Base-by-base conservation (phyloP, 805 yeast genomes). In the Peterozyma xylosa region DNA sequence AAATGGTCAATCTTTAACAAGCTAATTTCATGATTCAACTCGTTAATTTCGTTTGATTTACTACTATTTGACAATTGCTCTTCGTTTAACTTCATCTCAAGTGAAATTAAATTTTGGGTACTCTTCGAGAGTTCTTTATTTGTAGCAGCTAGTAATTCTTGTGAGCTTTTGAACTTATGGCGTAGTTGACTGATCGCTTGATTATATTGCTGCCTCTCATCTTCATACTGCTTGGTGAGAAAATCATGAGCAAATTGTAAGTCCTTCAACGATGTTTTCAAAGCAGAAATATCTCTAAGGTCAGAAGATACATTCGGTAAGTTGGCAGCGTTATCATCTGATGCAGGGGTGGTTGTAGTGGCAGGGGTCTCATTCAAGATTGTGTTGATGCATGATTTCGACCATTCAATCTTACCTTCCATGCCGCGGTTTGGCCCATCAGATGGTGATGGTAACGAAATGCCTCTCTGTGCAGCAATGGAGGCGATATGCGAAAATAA, bases 201-300 rank as follows among this genome's bases (percentile, higher is more conserved):
- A 42, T 67, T 58, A 45, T 80, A 76, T 47, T 73, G 75, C 13
- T 72, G 71, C 45, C 84, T 69, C 43, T 84, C 85, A 47, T 78
- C 76, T 50, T 81, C 85, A 53, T 73, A 84, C 52, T 82, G 86
- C 54, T 78, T 77, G 2, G 82, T 71, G 43, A 84, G 63, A 54
- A 81, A 84, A 47, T 72, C 78, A 58, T 83, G 88, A 2, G 88
- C 83, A 55, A 84, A 75, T 50, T 82, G 80, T 42, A 84, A 65
- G 56, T 84, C 93, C 45, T 70, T 73, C 41, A 84, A 63, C 0
- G 89, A 88, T 0, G 83, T 76, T 49, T 70, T 71, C 52, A 75
- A 63, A 15, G 9, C 9, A 17, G 34, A 16, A 10, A 37, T 33
- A 17, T 45, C 47, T 17, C 38, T 45, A 5, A 39, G 33, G 21